phyloP scores from a whole-genome alignment of 805 yeast species.

The Helenozyma baotianmanensis region DNA sequence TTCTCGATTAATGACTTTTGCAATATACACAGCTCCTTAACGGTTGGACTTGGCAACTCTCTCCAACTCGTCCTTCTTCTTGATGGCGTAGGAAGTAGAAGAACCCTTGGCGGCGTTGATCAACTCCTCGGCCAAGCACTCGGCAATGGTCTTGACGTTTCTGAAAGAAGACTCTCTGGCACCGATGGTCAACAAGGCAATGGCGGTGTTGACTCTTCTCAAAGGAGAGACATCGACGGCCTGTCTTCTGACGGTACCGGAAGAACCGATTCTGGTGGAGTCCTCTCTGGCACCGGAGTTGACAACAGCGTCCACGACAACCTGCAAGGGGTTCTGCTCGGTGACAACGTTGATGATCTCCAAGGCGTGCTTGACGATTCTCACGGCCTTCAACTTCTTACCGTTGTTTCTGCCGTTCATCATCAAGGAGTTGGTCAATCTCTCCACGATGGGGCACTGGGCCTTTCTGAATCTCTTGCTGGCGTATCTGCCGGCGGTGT shows the following conservation, averaged over 20 bases:
- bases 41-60: conserved; percentile 99
- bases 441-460: conserved; percentile 98
- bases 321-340: conserved; percentile 99
- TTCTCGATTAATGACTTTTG: conserved; percentile 14
- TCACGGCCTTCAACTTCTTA: conserved; percentile 99
- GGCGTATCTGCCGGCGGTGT: conserved; percentile 99
- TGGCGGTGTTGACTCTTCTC: conserved; percentile 99
- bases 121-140: conserved; percentile 99
- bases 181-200: conserved; percentile 97
- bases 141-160: conserved; percentile 99
- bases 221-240: conserved; percentile 99
- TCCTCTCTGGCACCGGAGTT: conserved; percentile 99
- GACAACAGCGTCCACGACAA: conserved; percentile 97
- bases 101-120: conserved; percentile 99
- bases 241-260: conserved; percentile 99
- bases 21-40: conserved; percentile 50
- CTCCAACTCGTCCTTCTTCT: conserved; percentile 99
- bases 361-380: conserved; percentile 98
- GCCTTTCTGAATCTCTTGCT: conserved; percentile 99
- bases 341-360: conserved; percentile 96
- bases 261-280: conserved; percentile 99
- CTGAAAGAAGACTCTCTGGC: conserved; percentile 99
- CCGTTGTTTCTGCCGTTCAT: conserved; percentile 99
- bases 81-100: conserved; percentile 99
- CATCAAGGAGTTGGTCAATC: conserved; percentile 99